These are phyloP conservation scores for Laburnicola sp. DNA, from an alignment of 2,329 filamentous ascomycete genomes.

Conservation along the genomic window DNA sequence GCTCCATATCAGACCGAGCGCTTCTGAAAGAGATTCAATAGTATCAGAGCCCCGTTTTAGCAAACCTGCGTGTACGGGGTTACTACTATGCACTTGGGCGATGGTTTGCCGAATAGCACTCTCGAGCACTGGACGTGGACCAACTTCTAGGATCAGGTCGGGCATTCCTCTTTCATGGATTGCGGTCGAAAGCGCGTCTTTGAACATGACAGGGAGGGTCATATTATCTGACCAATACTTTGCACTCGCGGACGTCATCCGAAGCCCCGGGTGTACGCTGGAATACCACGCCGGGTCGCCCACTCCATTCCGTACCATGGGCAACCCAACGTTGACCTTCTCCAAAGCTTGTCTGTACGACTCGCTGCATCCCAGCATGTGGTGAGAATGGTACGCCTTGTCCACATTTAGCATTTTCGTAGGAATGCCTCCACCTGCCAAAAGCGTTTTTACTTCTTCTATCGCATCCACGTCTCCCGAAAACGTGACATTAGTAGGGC, in stretches of 20 bases:
- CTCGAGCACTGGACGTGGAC: constrained; percentile 51
- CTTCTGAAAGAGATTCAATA: constrained; percentile 20
- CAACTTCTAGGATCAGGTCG: constrained; percentile 49
- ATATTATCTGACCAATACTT: constrained; percentile 54
- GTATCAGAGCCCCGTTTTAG: constrained; percentile 24
- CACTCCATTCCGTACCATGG: not conserved
- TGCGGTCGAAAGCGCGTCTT: constrained; percentile 43
- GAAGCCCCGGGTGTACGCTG: constrained; percentile 7
- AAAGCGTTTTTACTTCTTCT: not conserved
- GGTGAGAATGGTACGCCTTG: constrained; percentile 27
- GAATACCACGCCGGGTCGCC: constrained; percentile 6
- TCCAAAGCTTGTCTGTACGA: constrained; percentile 1
- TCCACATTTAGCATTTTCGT: constrained; percentile 16
- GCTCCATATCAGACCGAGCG: constrained; percentile 16
- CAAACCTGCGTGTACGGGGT: constrained; percentile 5
- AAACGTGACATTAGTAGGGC: not conserved
- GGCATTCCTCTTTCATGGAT: constrained; percentile 13
- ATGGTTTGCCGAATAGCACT: constrained; percentile 6
- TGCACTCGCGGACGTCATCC: not conserved
- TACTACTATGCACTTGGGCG: constrained; percentile 4
- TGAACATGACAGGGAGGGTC: constrained; percentile 50
- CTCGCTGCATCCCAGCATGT: constrained; percentile 23
- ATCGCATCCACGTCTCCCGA: constrained; percentile 3
- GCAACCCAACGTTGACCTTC: not conserved
- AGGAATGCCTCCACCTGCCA: not conserved